These are phyloP conservation scores for Pythium oligandrum DNA, from an alignment of 352 stramenopile genomes.

Conservation along the genomic window DNA sequence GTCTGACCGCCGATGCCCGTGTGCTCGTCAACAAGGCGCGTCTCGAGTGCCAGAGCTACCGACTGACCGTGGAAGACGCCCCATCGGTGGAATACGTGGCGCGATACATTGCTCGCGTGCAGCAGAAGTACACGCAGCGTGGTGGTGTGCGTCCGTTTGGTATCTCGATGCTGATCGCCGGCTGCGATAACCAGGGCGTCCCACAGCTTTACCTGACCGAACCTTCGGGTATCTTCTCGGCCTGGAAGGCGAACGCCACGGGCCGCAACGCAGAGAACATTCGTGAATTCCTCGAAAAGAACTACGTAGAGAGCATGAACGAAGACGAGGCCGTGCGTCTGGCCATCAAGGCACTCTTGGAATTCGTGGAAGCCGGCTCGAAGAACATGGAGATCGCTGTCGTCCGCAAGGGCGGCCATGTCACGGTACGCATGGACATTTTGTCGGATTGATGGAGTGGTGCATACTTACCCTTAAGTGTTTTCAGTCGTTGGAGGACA, in stretches of 20 bases:
- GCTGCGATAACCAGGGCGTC: conserved; percentile 88
- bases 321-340: conserved; percentile 91
- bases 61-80: conserved; percentile 93
- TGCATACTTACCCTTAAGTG: conserved; percentile 2
- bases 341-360: conserved; percentile 94
- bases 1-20: conserved; percentile 97
- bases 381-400: conserved; percentile 99
- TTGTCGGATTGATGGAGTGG: not conserved
- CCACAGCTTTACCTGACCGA: conserved; percentile 98
- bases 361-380: conserved; percentile 97
- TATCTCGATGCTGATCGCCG: conserved; percentile 96
- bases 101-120: conserved; percentile 94
- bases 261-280: conserved; percentile 97
- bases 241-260: conserved; percentile 98
- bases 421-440: conserved; percentile 36
- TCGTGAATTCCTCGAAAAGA: conserved; percentile 98
- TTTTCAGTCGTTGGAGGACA: conserved; percentile 56
- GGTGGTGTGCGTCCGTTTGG: conserved; percentile 98
- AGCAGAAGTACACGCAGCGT: conserved; percentile 98
- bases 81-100: conserved; percentile 97
- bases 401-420: conserved; percentile 69
- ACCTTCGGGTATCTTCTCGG: conserved; percentile 96
- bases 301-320: conserved; percentile 91
- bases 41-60: conserved; percentile 98
- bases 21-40: conserved; percentile 97